A percentile compares a stretch with the other conserved stretches of the same genome.
Evolutionary conservation across 257 asterid species (phyloP).

Genomic region (Buddleja alternifolia): DNA sequence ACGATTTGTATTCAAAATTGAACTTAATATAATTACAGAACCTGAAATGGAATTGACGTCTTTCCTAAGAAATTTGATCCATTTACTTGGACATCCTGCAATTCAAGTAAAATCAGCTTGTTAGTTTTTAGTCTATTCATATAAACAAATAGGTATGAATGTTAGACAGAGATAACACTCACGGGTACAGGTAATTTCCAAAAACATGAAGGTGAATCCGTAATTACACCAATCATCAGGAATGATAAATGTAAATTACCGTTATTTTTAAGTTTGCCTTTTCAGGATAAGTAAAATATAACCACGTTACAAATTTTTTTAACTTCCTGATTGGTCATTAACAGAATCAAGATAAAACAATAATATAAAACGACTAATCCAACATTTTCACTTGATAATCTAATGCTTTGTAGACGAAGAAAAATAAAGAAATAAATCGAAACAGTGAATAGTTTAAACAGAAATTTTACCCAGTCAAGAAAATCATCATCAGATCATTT

Average conservation of each 20-base stretch:
- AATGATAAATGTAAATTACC: too few species aligned
- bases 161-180: too few species aligned
- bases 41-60: slow-evolving; percentile 11
- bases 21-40: not conserved
- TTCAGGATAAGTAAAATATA: not conserved
- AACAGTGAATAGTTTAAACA: not conserved
- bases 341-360: slow-evolving; percentile 10
- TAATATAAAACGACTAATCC: not conserved
- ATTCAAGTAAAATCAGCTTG: not conserved
- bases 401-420: slow-evolving; percentile 9
- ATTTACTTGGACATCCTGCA: slow-evolving; percentile 4
- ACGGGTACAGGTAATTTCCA: too few species aligned
- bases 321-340: not conserved
- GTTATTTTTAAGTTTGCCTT: not conserved
- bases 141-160: too few species aligned
- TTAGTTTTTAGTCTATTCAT: not conserved
- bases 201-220: too few species aligned
- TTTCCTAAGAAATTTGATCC: not conserved
- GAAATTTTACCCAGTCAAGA: slow-evolving; percentile 58
- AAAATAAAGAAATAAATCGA: slow-evolving; percentile 5
- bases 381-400: slow-evolving; percentile 12
- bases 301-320: not conserved
- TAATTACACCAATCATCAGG: too few species aligned
- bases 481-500: slow-evolving; percentile 57
- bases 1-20: not conserved